Base-by-base conservation (phyloP, 495 filamentous ascomycete species). In the Lineolata rhizophorae region DNA sequence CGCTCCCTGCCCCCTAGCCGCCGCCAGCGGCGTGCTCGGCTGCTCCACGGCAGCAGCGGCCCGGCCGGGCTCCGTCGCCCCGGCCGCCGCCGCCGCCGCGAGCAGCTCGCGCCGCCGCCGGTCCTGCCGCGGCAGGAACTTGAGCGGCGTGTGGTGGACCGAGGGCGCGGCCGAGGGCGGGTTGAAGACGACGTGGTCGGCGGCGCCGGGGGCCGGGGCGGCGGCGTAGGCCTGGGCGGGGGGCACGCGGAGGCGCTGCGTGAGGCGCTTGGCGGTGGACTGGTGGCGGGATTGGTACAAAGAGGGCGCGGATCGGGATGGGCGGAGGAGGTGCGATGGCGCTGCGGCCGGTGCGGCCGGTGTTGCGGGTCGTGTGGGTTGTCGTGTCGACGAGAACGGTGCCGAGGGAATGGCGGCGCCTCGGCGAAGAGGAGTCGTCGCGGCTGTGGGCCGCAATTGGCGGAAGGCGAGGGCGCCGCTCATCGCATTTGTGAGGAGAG, bases 81-180 rank as follows among this genome's bases (percentile, higher is more conserved):
- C n/a, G n/a, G n/a, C n/a, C n/a, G n/a, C n/a, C 6, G 41, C 26
- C 19, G 53, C 50, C 14, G 46, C 31, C 12, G 57, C 54, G 38
- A 54, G 43, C 4, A 82, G 54, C 30, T 54, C 52, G 35, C 70
- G 68, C 35, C 70, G 68, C 18, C 85, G 72, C 5, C 65, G 64
- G 56, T 97, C 90, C 36, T 61, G 56, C 38, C 59, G 56, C 18
- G 87, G 90, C 11, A 97, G 71, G 58, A 97, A 97, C 40, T 79
- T 83, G 35, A 67, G 59, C 19, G 87, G 87, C 2, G 87, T 97
- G 50, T 90, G 67, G 51, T 73, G 79, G 20, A 83, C 72, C 13
- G 69, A 77, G 1, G 90, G 67, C 0, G 68, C 64, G 20, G 79
- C 70, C n/a, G 84, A 74, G 4, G 87, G 87, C 26, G 87, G 87